Percentiles rank a stretch among this genome's conserved stretches.
Conservation (phyloP, 345 rosid genomes). For the Erodium maritimum region DNA sequence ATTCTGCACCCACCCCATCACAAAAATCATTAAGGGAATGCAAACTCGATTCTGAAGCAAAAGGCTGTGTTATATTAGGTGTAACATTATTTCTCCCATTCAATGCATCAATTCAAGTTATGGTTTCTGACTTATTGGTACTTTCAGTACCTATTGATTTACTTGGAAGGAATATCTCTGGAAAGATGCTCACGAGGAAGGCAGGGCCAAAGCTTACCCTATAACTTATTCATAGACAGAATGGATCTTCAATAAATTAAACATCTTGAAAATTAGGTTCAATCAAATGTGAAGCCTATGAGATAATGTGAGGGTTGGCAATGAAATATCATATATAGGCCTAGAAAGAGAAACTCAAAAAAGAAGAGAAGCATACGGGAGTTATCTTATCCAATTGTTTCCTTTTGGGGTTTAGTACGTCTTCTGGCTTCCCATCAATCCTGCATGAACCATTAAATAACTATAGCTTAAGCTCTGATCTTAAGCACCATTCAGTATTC, state of each 20-base stretch:
- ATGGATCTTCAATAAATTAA: not conserved
- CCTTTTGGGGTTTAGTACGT: conserved; percentile 83
- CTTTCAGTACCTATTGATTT: not conserved
- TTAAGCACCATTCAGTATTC: not conserved
- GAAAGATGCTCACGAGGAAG: not conserved
- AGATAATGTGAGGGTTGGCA: not conserved
- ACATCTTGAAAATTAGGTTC: not conserved
- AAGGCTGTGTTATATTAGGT: not conserved
- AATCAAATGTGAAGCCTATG: not conserved
- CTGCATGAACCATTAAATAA: conserved; percentile 22
- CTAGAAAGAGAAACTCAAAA: not conserved
- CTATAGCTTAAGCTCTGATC: not conserved
- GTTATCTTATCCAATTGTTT: conserved; percentile 92
- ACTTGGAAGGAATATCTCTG: not conserved
- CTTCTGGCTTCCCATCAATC: conserved; percentile 96
- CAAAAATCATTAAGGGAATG: conserved; percentile 1
- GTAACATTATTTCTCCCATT: not conserved
- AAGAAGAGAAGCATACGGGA: conserved; percentile 39
- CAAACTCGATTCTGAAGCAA: not conserved
- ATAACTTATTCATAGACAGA: not conserved
- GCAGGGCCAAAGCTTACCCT: not conserved
- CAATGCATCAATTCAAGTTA: not conserved
- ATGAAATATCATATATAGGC: not conserved
- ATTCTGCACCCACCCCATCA: conserved; percentile 40
- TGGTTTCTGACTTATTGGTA: not conserved